These are phyloP conservation scores for Lentinus brumalis DNA, from an alignment of 768 basidiomycete genomes.

Conservation along the genomic window DNA sequence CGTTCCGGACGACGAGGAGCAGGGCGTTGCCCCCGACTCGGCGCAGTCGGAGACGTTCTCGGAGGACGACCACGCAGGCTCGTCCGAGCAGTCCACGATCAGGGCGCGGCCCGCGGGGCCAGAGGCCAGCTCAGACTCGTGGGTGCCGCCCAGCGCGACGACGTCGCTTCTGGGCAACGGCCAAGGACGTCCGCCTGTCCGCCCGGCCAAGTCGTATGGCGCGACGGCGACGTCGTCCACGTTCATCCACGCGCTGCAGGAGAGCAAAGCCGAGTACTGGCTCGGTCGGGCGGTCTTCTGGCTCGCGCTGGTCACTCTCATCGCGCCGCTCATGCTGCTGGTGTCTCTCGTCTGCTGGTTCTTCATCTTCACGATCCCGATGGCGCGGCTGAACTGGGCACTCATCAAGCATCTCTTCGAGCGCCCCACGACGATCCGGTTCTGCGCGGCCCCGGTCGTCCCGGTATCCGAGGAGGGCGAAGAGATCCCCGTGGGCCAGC, in stretches of 20 bases:
- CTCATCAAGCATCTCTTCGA: conserved; percentile 79
- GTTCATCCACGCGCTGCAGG: conserved; percentile 22
- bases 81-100: conserved; percentile 41
- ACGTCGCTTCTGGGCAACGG: conserved; percentile 44
- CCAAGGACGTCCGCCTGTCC: conserved; percentile 19
- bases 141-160: conserved; percentile 47
- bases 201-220: conserved; percentile 66
- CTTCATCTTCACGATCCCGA: conserved; percentile 93
- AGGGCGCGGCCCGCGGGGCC: conserved; percentile 38
- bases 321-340: conserved; percentile 86
- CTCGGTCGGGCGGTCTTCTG: conserved; percentile 83
- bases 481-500: conserved; percentile 14
- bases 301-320: conserved; percentile 70
- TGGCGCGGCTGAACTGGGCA: conserved; percentile 98
- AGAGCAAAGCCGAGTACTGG: conserved; percentile 42
- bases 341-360: conserved; percentile 94
- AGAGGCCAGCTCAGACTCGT: conserved; percentile 45
- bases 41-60: conserved; percentile 14
- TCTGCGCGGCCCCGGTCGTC: conserved; percentile 85
- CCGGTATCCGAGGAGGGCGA: conserved; percentile 45
- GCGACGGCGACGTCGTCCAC: conserved; percentile 39
- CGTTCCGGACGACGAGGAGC: conserved; percentile 35
- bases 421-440: conserved; percentile 84
- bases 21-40: conserved; percentile 23
- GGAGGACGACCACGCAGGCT: conserved; percentile 38